Conservation (phyloP, 495 filamentous ascomycete species). For the Sabuloglossum arenarium region DNA sequence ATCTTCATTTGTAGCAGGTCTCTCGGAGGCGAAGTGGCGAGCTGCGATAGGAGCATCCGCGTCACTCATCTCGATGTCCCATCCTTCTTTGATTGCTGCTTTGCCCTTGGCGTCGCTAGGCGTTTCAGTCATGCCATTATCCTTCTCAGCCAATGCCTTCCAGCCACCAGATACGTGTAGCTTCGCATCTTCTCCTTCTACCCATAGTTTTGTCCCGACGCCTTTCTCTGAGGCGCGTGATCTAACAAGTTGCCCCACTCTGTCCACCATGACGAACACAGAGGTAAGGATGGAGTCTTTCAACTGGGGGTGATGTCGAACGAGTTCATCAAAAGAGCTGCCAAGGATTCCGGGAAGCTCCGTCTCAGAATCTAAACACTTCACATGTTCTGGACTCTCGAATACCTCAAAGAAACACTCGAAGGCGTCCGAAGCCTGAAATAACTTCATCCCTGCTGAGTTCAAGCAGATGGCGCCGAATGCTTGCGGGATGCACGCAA, state of each 20-base stretch:
- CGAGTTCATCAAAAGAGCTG: slow-evolving; percentile 76
- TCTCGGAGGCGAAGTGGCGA: not conserved
- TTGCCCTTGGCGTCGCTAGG: slow-evolving; percentile 13
- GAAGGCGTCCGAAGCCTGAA: slow-evolving; percentile 62
- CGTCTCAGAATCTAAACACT: slow-evolving; percentile 50
- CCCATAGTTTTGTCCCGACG: slow-evolving; percentile 63
- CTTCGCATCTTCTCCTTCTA: slow-evolving; percentile 28
- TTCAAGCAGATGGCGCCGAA: slow-evolving; percentile 92
- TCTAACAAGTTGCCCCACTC: slow-evolving; percentile 26
- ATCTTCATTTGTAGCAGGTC: slow-evolving; percentile 8
- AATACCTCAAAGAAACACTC: slow-evolving; percentile 86
- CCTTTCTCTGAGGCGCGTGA: slow-evolving; percentile 23
- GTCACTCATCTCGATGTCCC: slow-evolving; percentile 38
- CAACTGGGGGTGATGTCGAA: slow-evolving; percentile 75
- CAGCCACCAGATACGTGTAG: slow-evolving; percentile 30
- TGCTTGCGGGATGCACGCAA: slow-evolving; percentile 63
- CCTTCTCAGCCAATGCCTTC: slow-evolving; percentile 16
- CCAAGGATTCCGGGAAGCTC: slow-evolving; percentile 48
- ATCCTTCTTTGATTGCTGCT: not conserved
- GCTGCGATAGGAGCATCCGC: slow-evolving; percentile 13
- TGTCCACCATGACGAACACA: slow-evolving; percentile 62
- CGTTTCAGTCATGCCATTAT: not conserved
- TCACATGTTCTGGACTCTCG: slow-evolving; percentile 75
- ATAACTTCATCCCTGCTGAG: slow-evolving; percentile 68
- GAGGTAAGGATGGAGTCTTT: slow-evolving; percentile 59